These are phyloP conservation scores for Curvularia hawaiiensis DNA, from an alignment of 2,329 filamentous ascomycete genomes.

Conservation along the genomic window DNA sequence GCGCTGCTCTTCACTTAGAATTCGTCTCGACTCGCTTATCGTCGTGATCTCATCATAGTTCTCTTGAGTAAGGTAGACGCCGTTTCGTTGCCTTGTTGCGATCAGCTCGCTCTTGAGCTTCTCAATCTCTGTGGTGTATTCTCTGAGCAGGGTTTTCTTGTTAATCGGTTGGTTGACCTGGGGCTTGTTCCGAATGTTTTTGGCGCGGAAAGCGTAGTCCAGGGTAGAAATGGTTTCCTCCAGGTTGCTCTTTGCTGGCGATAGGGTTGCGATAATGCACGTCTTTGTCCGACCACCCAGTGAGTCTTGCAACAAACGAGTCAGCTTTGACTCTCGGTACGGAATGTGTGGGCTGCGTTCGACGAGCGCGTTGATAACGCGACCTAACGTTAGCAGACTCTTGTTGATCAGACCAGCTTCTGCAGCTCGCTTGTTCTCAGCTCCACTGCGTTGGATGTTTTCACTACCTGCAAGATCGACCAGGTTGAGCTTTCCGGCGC, in stretches of 20 bases:
- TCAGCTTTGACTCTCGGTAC: constrained; percentile 93
- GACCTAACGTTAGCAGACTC: constrained; percentile 88
- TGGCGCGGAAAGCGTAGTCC: constrained; percentile 96
- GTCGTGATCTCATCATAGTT: constrained; percentile 89
- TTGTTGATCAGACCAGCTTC: constrained; percentile 99
- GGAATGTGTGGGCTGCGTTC: constrained; percentile 91
- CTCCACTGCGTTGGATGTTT: constrained; percentile 95
- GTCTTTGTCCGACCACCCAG: constrained; percentile 95
- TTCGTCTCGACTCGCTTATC: constrained; percentile 88
- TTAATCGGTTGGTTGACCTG: constrained; percentile 91
- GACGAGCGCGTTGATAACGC: constrained; percentile 96
- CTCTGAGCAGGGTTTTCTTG: constrained; percentile 88
- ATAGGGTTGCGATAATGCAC: constrained; percentile 97
- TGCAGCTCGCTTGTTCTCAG: constrained; percentile 95
- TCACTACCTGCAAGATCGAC: constrained; percentile 97
- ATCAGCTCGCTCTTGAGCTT: constrained; percentile 93
- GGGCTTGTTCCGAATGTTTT: constrained; percentile 98
- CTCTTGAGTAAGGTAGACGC: constrained; percentile 90
- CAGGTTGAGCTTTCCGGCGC: constrained; percentile 91
- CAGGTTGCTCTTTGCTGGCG: constrained; percentile 90
- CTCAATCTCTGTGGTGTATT: constrained; percentile 92
- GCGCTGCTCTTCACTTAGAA: constrained; percentile 88
- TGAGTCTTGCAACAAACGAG: constrained; percentile 92
- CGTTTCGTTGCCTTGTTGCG: constrained; percentile 88
- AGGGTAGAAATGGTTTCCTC: constrained; percentile 98